Evolutionary conservation across 495 filamentous ascomycete genomes (phyloP), one percentile per base, ranked within the genome.

Genomic region (Elasticomyces elasticus): DNA sequence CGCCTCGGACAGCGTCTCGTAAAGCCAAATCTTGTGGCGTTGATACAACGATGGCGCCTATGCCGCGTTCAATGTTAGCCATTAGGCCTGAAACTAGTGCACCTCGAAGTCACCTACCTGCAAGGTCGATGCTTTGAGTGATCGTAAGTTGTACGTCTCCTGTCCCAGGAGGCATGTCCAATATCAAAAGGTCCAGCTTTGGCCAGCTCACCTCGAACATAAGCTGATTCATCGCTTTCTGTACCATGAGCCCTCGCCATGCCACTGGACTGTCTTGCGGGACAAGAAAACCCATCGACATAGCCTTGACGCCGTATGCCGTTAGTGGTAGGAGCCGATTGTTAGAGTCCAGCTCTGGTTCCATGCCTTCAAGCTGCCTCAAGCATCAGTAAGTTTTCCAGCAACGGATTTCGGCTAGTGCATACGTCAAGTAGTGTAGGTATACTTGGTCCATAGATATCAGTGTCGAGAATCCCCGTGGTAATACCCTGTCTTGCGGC

Each of bases 271-370:
- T 80, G 31, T 81, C 77, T 62, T 86, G 82, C 54, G 79, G 79
- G 13, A 94, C 79, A 11, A 97, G 78, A 62, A 95, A 97, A 43
- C 94, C 94, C 84, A 99, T 95, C 2, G 88, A 95, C 92, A 97
- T 97, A 37, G 86, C 90, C 68, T 94, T 91, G 54, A 99, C 77
- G 51, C 91, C 94, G 71, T 96, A 97, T 65, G 92, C 95, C n/a
- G 83, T 85, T 23, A 97, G 69, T 0, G 94, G 94, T 22, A 97
- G 50, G 7, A 99, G 76, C 59, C 85, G 85, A 66, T 94, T 86
- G 54, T 83, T 49, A 2, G 40, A 10, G 41, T 56, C 56, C 26
- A 60, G 52, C 20, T 49, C 44, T 20, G 59, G 49, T 43, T 64
- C 51, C 38, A 61, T 56, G 67, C 71, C 31, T 33, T 38, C 33